A percentile compares a stretch with the other conserved stretches of the same genome.
Evolutionary conservation across 1,284 basidiomycete species (phyloP).

Genomic region (Pterula multifida): DNA sequence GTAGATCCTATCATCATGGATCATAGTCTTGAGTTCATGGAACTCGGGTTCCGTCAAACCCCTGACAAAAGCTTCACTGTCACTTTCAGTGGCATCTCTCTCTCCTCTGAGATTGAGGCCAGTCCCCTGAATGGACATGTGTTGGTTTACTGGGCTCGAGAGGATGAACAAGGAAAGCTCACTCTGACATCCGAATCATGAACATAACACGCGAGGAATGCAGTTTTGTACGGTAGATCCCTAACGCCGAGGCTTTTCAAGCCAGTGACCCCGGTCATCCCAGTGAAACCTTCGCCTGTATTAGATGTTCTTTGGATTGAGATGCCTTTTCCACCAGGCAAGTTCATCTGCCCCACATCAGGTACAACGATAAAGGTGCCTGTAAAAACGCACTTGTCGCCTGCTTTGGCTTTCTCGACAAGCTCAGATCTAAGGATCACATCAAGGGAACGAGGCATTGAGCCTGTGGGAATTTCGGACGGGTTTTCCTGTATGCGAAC

Average conservation of each 20-base stretch:
- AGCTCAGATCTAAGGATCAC: slow-evolving; percentile 93
- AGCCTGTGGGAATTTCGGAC: slow-evolving; percentile 96
- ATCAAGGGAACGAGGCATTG: slow-evolving; percentile 94
- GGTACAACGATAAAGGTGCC: slow-evolving; percentile 98
- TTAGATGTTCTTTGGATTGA: slow-evolving; percentile 84
- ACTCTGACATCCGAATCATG: slow-evolving; percentile 82
- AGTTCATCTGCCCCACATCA: slow-evolving; percentile 91
- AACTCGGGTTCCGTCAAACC: slow-evolving; percentile 90
- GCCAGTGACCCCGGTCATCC: slow-evolving; percentile 85
- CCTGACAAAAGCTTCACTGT: slow-evolving; percentile 72
- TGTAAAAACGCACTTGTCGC: slow-evolving; percentile 97
- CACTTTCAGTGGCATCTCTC: slow-evolving; percentile 67
- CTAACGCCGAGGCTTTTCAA: slow-evolving; percentile 90
- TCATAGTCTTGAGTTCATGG: slow-evolving; percentile 91
- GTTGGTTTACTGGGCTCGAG: not conserved
- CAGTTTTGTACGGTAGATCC: slow-evolving; percentile 96
- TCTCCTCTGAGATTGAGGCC: slow-evolving; percentile 84
- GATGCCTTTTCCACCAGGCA: slow-evolving; percentile 89
- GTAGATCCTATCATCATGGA: slow-evolving; percentile 89
- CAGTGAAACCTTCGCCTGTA: slow-evolving; percentile 54
- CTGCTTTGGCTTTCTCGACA: slow-evolving; percentile 96
- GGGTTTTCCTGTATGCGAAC: slow-evolving; percentile 98
- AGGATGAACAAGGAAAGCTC: slow-evolving; percentile 19
- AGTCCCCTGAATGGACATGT: slow-evolving; percentile 22
- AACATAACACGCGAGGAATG: slow-evolving; percentile 97